Conservation (phyloP, 2,329 filamentous ascomycete species). For the Ophiostoma novo-ulmi region DNA sequence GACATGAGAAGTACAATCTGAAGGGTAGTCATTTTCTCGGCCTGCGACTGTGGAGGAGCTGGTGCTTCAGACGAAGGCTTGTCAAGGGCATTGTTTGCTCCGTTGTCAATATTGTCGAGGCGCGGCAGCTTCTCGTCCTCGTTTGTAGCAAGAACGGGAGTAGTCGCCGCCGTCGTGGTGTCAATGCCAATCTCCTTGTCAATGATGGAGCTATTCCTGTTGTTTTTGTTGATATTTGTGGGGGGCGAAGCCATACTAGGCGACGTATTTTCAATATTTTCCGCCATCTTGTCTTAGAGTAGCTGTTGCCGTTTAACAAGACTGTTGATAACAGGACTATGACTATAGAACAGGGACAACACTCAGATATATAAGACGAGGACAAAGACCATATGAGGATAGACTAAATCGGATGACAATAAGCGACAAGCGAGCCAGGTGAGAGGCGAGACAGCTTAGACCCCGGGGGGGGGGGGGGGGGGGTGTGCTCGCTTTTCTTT, state of each 20-base stretch:
- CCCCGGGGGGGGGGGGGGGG: too few species aligned
- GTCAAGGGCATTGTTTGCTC: not conserved
- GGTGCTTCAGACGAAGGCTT: not conserved
- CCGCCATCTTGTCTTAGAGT: not conserved
- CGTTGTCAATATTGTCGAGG: conserved; percentile 7
- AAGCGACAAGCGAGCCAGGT: not conserved
- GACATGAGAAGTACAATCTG: conserved; percentile 23
- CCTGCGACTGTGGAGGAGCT: not conserved
- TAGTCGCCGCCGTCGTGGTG: not conserved
- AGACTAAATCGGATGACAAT: not conserved
- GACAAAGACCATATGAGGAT: not conserved
- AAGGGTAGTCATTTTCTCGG: conserved; percentile 9
- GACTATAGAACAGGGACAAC: not conserved
- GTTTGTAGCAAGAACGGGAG: not conserved
- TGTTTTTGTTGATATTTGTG: not conserved
- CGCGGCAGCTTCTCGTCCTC: conserved; percentile 10
- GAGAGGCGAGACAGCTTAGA: not conserved
- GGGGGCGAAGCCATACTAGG: not conserved
- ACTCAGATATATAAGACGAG: not conserved
- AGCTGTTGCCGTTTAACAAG: not conserved
- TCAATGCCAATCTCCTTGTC: not conserved
- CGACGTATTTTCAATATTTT: not conserved
- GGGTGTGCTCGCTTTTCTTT: not conserved
- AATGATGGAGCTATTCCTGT: not conserved
- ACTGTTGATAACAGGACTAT: not conserved